Percentiles rank a stretch among this genome's conserved stretches.
phyloP scores from a whole-genome alignment of 441 rosid species.

The Brassica hybrid region DNA sequence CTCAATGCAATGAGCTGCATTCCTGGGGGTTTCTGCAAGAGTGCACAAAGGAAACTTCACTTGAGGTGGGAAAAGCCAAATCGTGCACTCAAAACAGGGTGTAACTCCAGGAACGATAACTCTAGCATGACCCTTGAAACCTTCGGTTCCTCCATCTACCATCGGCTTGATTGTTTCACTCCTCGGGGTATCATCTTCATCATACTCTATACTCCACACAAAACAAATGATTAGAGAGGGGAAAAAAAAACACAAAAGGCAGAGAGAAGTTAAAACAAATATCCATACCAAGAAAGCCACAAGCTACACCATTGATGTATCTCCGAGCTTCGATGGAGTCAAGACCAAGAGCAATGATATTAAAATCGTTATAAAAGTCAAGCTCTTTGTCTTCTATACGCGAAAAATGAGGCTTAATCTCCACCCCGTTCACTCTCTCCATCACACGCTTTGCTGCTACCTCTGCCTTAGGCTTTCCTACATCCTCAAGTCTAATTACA shows the following conservation, averaged over 20 bases:
- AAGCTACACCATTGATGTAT: conserved; percentile 87
- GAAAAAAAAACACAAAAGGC: too few relatives aligned
- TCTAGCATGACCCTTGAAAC: conserved; percentile 98
- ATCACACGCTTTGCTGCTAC: conserved; percentile 98
- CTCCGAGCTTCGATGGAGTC: conserved; percentile 95
- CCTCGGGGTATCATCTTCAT: conserved; percentile 69
- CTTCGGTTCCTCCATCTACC: conserved; percentile 99
- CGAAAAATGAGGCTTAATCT: conserved; percentile 89
- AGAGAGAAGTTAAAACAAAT: too few relatives aligned
- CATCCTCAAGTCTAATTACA: conserved; percentile 81
- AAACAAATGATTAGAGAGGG: conserved; percentile 30
- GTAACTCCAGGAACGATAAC: conserved; percentile 85
- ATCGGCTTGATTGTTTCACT: conserved; percentile 84
- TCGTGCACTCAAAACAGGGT: conserved; percentile 91
- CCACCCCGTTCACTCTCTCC: conserved; percentile 91
- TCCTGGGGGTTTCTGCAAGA: conserved; percentile 95
- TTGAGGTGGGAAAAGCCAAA: conserved; percentile 99
- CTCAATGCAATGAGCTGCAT: conserved; percentile 97
- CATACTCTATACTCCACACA: conserved; percentile 59
- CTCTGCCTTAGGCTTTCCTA: conserved; percentile 97
- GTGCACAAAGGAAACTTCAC: conserved; percentile 98
- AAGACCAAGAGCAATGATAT: conserved; percentile 90
- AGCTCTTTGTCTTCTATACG: conserved; percentile 92
- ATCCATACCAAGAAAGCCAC: conserved; percentile 91
- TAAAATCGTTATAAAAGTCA: conserved; percentile 77